Percentiles rank a stretch among this genome's conserved stretches.
Conservation (phyloP, 2,329 filamentous ascomycete genomes). For the Neobulgaria alba region DNA sequence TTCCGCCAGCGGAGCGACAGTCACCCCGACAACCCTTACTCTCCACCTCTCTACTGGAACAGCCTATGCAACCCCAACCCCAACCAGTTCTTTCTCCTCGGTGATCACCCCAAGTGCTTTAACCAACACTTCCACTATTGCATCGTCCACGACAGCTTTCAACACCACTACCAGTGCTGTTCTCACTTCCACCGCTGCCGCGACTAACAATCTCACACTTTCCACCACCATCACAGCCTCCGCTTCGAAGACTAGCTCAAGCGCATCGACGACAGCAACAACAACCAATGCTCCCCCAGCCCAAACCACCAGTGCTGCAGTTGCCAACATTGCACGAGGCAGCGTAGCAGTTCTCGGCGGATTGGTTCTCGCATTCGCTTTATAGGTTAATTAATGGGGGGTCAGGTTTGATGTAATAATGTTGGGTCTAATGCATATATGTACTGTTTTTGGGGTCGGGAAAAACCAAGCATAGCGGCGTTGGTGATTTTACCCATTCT, state of each 20-base stretch:
- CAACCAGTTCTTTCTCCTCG: constrained; percentile 5
- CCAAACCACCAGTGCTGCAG: constrained; percentile 20
- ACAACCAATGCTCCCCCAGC: not conserved
- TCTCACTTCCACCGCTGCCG: not conserved
- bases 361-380: constrained; percentile 18
- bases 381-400: too few species aligned
- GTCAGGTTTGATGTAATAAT: not conserved
- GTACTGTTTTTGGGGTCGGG: not conserved
- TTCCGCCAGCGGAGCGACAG: constrained; percentile 4
- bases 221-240: constrained; percentile 13
- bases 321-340: constrained; percentile 13
- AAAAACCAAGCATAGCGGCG: not conserved
- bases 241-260: constrained; percentile 1
- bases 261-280: not conserved
- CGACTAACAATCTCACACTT: constrained; percentile 33
- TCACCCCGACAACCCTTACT: constrained; percentile 7
- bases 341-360: constrained; percentile 17
- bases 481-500: not conserved
- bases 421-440: not conserved
- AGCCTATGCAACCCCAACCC: constrained; percentile 5
- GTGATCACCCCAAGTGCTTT: constrained; percentile 1
- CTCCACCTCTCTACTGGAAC: constrained; percentile 7
- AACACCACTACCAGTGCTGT: constrained; percentile 1
- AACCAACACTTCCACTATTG: constrained; percentile 3
- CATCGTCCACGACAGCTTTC: constrained; percentile 4